These are phyloP conservation scores for Davidsoniella virescens DNA, from an alignment of 2,329 filamentous ascomycete genomes.

Conservation along the genomic window DNA sequence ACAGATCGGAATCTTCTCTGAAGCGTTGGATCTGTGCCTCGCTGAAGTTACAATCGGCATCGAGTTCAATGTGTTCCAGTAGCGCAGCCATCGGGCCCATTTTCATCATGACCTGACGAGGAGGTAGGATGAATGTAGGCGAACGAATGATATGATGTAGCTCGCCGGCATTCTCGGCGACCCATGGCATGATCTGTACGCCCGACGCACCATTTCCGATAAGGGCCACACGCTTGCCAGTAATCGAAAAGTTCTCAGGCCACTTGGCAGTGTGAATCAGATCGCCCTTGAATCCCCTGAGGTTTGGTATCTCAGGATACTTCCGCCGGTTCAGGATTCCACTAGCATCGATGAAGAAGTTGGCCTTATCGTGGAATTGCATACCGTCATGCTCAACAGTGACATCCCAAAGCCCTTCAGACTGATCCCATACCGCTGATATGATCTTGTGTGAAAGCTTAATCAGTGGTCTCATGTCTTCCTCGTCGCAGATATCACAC, in stretches of 20 bases:
- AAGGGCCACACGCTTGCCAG: conserved; percentile 36
- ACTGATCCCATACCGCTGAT: conserved; percentile 29
- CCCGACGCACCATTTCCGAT: conserved; percentile 41
- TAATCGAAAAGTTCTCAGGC: conserved; percentile 31
- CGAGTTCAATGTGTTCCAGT: conserved; percentile 16
- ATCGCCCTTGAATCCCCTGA: conserved; percentile 30
- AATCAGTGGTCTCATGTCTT: conserved; percentile 28
- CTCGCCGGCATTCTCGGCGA: conserved; percentile 27
- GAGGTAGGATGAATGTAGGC: conserved; percentile 27
- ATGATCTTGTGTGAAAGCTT: conserved; percentile 27
- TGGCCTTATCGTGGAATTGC: conserved; percentile 28
- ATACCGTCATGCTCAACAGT: conserved; percentile 23
- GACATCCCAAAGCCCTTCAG: conserved; percentile 26
- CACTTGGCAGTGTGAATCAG: conserved; percentile 38
- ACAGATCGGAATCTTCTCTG: conserved; percentile 28
- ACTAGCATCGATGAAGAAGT: conserved; percentile 33
- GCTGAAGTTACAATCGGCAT: conserved; percentile 16
- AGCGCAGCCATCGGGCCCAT: conserved; percentile 21
- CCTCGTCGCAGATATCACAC: conserved; percentile 29
- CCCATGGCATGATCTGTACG: conserved; percentile 34
- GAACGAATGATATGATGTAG: conserved; percentile 27
- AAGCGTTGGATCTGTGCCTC: conserved; percentile 29
- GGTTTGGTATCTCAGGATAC: conserved; percentile 32
- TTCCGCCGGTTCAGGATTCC: conserved; percentile 40
- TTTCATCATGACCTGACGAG: conserved; percentile 20